Percentiles rank a stretch among this genome's conserved stretches.
These are phyloP conservation scores for Sarocladium oryzae DNA, from an alignment of 2,329 filamentous ascomycete genomes.

Conservation along the genomic window DNA sequence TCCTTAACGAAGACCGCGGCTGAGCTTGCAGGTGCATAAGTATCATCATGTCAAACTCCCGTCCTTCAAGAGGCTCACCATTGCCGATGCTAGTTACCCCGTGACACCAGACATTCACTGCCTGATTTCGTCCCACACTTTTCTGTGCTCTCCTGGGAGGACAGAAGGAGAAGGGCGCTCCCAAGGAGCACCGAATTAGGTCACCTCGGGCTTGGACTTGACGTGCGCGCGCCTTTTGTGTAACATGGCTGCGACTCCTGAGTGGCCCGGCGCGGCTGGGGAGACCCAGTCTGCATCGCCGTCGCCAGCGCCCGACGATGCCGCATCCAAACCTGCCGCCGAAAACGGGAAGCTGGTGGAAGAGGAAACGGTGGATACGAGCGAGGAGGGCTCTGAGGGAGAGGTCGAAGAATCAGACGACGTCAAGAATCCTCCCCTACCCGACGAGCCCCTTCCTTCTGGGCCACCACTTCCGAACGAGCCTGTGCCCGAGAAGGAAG, in stretches of 20 bases:
- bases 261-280: neutral
- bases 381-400: conserved; percentile 8
- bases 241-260: conserved; percentile 5
- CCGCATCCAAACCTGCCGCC: conserved; percentile 15
- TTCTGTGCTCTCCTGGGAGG: neutral
- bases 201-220: too few species aligned
- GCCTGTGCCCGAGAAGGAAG: conserved; percentile 40
- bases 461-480: conserved; percentile 37
- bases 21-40: conserved; percentile 26
- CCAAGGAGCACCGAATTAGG: too few species aligned
- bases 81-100: conserved; percentile 25
- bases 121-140: neutral
- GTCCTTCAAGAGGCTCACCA: conserved; percentile 30
- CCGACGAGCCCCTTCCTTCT: conserved; percentile 21
- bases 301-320: conserved; percentile 15
- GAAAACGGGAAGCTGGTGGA: conserved; percentile 8
- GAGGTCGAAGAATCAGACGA: conserved; percentile 12
- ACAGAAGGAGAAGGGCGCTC: too few species aligned
- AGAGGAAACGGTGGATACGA: conserved; percentile 8
- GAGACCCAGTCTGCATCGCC: conserved; percentile 3
- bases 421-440: conserved; percentile 26
- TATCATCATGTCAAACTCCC: conserved; percentile 17
- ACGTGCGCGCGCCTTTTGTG: neutral
- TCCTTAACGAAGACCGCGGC: conserved; percentile 2
- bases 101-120: conserved; percentile 1